Percentiles rank a stretch among this genome's conserved stretches.
Evolutionary conservation across 441 rosid genomes (phyloP).

Genomic region (Adansonia gregorii): DNA sequence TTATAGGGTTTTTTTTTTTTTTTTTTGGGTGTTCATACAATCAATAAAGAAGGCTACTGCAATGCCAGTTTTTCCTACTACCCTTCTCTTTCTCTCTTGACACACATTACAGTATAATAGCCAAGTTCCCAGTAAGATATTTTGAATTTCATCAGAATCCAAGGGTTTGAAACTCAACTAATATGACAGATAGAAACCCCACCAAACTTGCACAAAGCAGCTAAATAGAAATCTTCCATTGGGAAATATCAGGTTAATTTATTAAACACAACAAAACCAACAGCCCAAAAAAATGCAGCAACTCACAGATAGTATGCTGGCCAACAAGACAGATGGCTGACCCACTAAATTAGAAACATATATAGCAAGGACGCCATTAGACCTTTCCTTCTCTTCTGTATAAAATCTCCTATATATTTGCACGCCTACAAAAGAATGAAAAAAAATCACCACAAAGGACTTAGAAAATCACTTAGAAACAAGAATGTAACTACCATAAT

Average conservation of each 20-base stretch:
- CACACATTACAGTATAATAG: not conserved
- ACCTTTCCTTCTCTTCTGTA: conserved; percentile 51
- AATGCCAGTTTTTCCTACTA: not conserved
- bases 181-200: not conserved
- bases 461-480: conserved; percentile 8
- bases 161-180: not conserved
- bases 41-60: not conserved
- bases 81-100: not conserved
- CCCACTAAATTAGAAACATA: conserved; percentile 45
- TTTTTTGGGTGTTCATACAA: not conserved
- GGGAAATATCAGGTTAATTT: conserved; percentile 5
- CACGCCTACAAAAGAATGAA: conserved; percentile 39
- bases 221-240: not conserved
- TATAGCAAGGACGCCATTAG: conserved; percentile 56
- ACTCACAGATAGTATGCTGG: conserved; percentile 61
- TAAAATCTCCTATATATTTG: conserved; percentile 47
- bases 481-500: not conserved
- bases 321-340: conserved; percentile 54
- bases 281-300: not conserved
- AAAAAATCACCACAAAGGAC: conserved; percentile 11
- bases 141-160: not conserved
- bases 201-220: not conserved
- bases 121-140: not conserved
- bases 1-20: not conserved
- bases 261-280: not conserved